Percentiles rank a stretch among this genome's conserved stretches.
Evolutionary conservation across 768 basidiomycete genomes (phyloP).

Genomic region (Leccinum disarticulatum): DNA sequence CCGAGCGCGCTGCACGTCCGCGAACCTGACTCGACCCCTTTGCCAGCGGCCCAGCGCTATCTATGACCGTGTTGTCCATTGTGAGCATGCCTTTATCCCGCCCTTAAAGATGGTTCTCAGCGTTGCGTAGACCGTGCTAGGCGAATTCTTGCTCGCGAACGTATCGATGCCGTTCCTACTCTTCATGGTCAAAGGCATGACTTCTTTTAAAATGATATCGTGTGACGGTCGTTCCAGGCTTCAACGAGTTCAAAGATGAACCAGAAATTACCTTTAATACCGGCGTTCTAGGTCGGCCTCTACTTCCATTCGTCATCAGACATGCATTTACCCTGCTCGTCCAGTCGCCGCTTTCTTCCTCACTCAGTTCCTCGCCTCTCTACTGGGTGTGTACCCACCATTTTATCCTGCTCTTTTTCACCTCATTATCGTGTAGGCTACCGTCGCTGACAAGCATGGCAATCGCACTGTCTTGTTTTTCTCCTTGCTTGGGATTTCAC

Average conservation of each 20-base stretch:
- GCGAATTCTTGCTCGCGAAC: slow-evolving; percentile 93
- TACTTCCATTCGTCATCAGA: slow-evolving; percentile 12
- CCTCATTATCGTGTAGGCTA: slow-evolving; percentile 52
- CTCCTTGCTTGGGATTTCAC: slow-evolving; percentile 84
- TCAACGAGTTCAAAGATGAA: slow-evolving; percentile 71
- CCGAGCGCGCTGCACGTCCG: slow-evolving; percentile 67
- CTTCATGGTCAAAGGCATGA: slow-evolving; percentile 88
- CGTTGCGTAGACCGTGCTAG: slow-evolving; percentile 74
- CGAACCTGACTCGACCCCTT: slow-evolving; percentile 74
- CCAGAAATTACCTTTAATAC: slow-evolving; percentile 89
- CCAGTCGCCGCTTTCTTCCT: slow-evolving; percentile 85
- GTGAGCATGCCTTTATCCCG: slow-evolving; percentile 44
- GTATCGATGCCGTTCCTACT: slow-evolving; percentile 89
- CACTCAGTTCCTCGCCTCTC: slow-evolving; percentile 92
- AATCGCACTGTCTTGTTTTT: slow-evolving; percentile 79
- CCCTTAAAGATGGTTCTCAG: slow-evolving; percentile 7
- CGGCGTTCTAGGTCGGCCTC: slow-evolving; percentile 67
- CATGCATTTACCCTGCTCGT: slow-evolving; percentile 9
- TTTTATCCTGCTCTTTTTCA: not conserved
- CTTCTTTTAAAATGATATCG: slow-evolving; percentile 8
- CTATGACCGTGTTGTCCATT: slow-evolving; percentile 92
- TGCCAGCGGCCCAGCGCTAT: slow-evolving; percentile 80
- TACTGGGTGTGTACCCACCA: slow-evolving; percentile 66
- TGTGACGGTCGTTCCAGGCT: slow-evolving; percentile 43
- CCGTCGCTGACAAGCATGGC: slow-evolving; percentile 92